phyloP scores from a whole-genome alignment of 805 yeast species.

The Barnettozyma sp. region DNA sequence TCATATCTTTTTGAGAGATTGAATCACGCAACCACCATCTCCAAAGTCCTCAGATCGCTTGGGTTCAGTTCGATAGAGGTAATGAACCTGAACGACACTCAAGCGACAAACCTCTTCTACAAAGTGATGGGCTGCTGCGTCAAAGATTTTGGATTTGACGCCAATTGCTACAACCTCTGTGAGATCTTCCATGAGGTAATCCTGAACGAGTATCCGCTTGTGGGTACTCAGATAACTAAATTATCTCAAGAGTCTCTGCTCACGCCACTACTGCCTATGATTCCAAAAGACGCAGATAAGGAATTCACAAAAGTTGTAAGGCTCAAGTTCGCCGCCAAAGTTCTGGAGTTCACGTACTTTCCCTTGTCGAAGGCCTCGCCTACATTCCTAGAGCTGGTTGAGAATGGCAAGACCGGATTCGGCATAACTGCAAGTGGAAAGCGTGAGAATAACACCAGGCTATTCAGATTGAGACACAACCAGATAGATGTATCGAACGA shows the following conservation, averaged over 20 bases:
- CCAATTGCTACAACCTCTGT: slow-evolving; percentile 54
- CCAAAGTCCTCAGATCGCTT: slow-evolving; percentile 34
- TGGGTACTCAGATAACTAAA: slow-evolving; percentile 34
- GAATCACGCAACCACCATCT: slow-evolving; percentile 30
- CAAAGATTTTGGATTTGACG: slow-evolving; percentile 76
- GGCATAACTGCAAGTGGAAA: slow-evolving; percentile 12
- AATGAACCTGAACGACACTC: slow-evolving; percentile 36
- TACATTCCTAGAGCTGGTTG: slow-evolving; percentile 65
- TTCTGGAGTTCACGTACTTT: slow-evolving; percentile 60
- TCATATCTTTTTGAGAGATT: slow-evolving; percentile 44
- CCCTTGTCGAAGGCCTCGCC: slow-evolving; percentile 71
- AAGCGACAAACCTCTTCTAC: slow-evolving; percentile 48
- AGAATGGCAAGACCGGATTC: slow-evolving; percentile 70
- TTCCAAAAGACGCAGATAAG: slow-evolving; percentile 31
- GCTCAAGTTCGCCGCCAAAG: slow-evolving; percentile 46
- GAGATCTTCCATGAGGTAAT: slow-evolving; percentile 60
- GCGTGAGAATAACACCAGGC: slow-evolving; percentile 8
- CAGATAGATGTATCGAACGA: slow-evolving; percentile 15
- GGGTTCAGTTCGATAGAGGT: slow-evolving; percentile 21
- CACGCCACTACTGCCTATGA: slow-evolving; percentile 25
- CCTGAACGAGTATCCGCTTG: slow-evolving; percentile 57
- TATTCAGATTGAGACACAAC: slow-evolving; percentile 15
- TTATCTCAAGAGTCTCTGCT: slow-evolving; percentile 21
- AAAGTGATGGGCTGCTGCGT: slow-evolving; percentile 63
- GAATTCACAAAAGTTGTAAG: slow-evolving; percentile 33